Base-by-base conservation (phyloP, 352 stramenopile species). In the Phytophthora uliginosa region DNA sequence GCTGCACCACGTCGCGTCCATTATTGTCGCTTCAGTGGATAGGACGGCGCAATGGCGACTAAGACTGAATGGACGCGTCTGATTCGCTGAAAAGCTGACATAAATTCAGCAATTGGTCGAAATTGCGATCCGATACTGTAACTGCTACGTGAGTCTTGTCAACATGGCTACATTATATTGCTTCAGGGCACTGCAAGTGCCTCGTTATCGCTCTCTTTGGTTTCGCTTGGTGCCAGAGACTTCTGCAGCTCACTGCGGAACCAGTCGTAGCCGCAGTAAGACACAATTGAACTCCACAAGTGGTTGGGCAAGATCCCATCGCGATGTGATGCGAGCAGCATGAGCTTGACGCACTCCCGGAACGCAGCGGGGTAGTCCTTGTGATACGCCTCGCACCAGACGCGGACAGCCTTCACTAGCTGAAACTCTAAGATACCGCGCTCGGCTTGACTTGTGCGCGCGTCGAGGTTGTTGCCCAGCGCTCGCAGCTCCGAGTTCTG, bases 231-330 rank as follows among this genome's bases (percentile, higher is more conserved):
- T 53, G 22, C 15, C 20, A 68, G 40, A 26, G 50, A 54, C 13
- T 61, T 63, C 12, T 70, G 65, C 4, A 57, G 8, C 10, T 79
- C 62, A 8, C 53, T 75, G 6, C 8, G 24, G 33, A 88, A 86
- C 81, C 81, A 88, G 48, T 81, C 53, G 56, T 82, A 88, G n/a
- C 73, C 63, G 22, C 80, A 88, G 65, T 74, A 86, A 4, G 74
- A 77, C 20, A 86, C 40, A 31, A 88, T 74, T 8, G 68, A 79
- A 34, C 76, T 67, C 78, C 78, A 78, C 31, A 88, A 69, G 36
- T 86, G 77, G 31, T 59, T 82, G 53, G 78, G 81, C 18, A 88
- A 56, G 38, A 76, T 31, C 28, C 45, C 65, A 57, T 74, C 34
- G 36, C 79, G 74, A 15, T 76, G 47, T 0, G 79, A 78, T 12